phyloP scores from a whole-genome alignment of 352 stramenopile species.

The Pythium coloratum region DNA sequence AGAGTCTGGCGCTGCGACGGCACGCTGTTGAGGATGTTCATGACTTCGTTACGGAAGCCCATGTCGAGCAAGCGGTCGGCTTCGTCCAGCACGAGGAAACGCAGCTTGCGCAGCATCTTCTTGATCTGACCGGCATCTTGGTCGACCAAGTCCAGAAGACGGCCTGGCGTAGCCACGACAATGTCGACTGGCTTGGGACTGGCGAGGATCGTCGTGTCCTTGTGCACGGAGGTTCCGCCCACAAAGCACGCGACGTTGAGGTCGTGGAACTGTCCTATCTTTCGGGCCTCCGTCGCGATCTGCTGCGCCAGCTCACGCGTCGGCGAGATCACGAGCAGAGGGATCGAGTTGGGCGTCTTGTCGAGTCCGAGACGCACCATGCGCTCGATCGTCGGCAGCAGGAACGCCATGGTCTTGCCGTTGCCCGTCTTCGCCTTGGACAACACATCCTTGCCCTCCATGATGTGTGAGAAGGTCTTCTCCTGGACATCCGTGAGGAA shows the following conservation, averaged over 20 bases:
- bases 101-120: constrained; percentile 42
- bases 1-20: constrained; percentile 89
- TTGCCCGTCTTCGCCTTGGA: constrained; percentile 79
- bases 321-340: constrained; percentile 85
- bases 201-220: constrained; percentile 47
- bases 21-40: constrained; percentile 80
- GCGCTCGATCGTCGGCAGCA: constrained; percentile 55
- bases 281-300: constrained; percentile 89
- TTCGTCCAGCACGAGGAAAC: constrained; percentile 93
- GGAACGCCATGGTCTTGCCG: constrained; percentile 83
- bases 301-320: constrained; percentile 91
- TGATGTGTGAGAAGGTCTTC: constrained; percentile 54
- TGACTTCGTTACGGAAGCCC: constrained; percentile 92
- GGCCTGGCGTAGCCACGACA: constrained; percentile 95
- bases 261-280: constrained; percentile 86
- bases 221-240: constrained; percentile 90
- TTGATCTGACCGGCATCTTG: constrained; percentile 90
- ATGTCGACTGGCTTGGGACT: constrained; percentile 75
- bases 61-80: constrained; percentile 96
- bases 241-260: constrained; percentile 67
- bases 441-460: constrained; percentile 81
- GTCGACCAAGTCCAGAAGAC: constrained; percentile 95
- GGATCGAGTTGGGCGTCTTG: constrained; percentile 39
- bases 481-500: constrained; percentile 85
- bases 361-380: constrained; percentile 69